A percentile compares a stretch with the other conserved stretches of the same genome.
Conservation (phyloP, 768 basidiomycete genomes). For the Gelatoporia subvermispora region DNA sequence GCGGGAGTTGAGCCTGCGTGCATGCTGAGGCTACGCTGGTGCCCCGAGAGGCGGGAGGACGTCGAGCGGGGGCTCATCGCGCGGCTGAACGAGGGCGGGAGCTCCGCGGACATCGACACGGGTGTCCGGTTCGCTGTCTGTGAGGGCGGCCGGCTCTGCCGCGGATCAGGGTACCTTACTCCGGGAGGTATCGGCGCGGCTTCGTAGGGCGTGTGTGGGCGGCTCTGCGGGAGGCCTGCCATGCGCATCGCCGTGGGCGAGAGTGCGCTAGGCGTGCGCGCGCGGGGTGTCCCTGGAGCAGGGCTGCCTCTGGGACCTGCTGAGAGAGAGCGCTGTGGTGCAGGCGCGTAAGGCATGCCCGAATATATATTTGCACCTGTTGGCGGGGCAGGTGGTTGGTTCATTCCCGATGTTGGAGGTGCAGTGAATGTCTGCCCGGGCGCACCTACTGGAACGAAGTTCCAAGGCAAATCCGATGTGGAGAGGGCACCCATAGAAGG, state of each 20-base stretch:
- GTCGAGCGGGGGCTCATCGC: slow-evolving; percentile 13
- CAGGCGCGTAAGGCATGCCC: background rate
- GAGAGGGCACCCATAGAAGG: too few species aligned
- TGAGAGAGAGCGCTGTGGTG: background rate
- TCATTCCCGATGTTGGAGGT: too few species aligned
- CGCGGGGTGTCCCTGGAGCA: background rate
- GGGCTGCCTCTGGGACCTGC: background rate
- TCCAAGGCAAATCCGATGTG: too few species aligned
- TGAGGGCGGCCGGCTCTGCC: background rate
- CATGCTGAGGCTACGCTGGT: slow-evolving; percentile 23
- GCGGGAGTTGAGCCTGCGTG: slow-evolving; percentile 25
- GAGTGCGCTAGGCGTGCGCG: background rate
- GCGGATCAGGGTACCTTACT: slow-evolving; percentile 1
- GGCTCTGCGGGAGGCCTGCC: background rate
- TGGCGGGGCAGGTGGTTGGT: too few species aligned
- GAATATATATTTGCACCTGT: too few species aligned
- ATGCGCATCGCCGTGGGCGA: background rate
- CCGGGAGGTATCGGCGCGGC: slow-evolving; percentile 6
- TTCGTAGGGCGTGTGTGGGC: slow-evolving; percentile 6
- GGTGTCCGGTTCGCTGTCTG: background rate
- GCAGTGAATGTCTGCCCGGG: too few species aligned
- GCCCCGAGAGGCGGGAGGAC: slow-evolving; percentile 17
- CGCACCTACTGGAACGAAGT: too few species aligned
- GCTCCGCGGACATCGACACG: background rate
- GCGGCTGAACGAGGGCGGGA: background rate